Evolutionary conservation across 208 protist genomes (phyloP).

Genomic region (Naegleria fowleri): DNA sequence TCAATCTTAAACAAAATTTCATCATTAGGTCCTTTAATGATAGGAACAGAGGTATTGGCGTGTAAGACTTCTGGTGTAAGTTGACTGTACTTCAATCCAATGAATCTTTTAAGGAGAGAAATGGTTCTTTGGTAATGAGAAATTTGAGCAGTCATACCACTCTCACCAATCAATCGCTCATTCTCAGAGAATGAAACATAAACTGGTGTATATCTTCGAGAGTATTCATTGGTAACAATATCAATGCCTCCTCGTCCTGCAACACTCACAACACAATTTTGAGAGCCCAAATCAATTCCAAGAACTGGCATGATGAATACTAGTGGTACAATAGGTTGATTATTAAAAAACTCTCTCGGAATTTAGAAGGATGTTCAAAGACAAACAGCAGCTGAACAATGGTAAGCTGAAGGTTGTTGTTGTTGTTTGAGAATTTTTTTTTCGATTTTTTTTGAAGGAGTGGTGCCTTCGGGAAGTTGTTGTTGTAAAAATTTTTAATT

Average conservation of each 20-base stretch:
- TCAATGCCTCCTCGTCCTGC: conserved; percentile 74
- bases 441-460: no score
- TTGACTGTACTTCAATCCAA: conserved; percentile 24
- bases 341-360: no score
- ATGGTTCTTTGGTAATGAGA: not conserved
- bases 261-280: conserved; percentile 73
- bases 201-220: conserved; percentile 48
- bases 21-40: conserved; percentile 61
- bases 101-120: not conserved
- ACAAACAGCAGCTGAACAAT: no score
- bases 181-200: conserved; percentile 71
- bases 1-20: conserved; percentile 65
- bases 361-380: no score
- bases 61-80: conserved; percentile 48
- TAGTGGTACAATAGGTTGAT: no score
- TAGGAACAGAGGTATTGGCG: conserved; percentile 58
- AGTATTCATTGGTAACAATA: conserved; percentile 73
- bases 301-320: conserved; percentile 70
- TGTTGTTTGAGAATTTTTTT: no score
- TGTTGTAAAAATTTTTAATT: no score
- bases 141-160: conserved; percentile 57
- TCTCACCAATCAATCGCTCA: conserved; percentile 78
- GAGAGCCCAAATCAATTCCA: conserved; percentile 78
- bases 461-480: no score
- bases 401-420: no score